Evolutionary conservation across 139 green algal genomes (phyloP).

Genomic region (Chlorella sp.): DNA sequence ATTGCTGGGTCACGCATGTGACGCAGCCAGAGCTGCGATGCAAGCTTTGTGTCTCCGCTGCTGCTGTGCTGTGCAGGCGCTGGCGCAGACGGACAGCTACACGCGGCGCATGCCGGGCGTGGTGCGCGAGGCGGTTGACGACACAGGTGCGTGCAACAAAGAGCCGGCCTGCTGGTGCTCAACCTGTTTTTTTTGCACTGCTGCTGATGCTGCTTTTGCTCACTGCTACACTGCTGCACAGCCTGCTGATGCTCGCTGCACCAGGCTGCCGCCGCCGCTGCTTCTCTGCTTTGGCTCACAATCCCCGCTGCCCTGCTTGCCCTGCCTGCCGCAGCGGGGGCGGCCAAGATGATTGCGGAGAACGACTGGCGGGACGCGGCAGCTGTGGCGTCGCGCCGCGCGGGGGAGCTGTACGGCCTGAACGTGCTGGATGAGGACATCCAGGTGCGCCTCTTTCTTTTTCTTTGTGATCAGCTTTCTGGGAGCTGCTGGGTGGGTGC

Average conservation of each 20-base stretch:
- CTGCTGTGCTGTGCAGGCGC: constrained; percentile 40
- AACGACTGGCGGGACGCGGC: constrained; percentile 26
- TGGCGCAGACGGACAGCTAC: constrained; percentile 76
- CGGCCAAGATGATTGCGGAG: constrained; percentile 74
- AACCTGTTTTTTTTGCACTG: no score
- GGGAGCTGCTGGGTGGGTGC: no score
- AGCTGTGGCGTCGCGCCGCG: constrained; percentile 70
- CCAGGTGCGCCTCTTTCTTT: constrained; percentile 41
- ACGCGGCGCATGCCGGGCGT: constrained; percentile 63
- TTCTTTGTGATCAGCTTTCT: no score
- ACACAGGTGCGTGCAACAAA: constrained; percentile 65
- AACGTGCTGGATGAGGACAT: constrained; percentile 79
- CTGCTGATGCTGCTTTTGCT: neutral
- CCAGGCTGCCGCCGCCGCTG: no score
- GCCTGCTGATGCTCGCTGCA: no score
- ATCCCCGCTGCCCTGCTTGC: no score
- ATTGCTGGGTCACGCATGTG: no score
- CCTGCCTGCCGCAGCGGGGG: constrained; percentile 61
- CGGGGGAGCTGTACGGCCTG: constrained; percentile 78
- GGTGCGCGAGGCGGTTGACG: constrained; percentile 85
- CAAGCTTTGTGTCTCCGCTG: no score
- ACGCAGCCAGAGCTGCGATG: no score
- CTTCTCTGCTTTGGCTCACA: no score
- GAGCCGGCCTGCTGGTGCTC: no score
- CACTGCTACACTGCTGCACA: no score